Percentiles rank a stretch among this genome's conserved stretches.
Evolutionary conservation across 2,329 filamentous ascomycete genomes (phyloP).

Genomic region (Hawksworthiomyces lignivorus): DNA sequence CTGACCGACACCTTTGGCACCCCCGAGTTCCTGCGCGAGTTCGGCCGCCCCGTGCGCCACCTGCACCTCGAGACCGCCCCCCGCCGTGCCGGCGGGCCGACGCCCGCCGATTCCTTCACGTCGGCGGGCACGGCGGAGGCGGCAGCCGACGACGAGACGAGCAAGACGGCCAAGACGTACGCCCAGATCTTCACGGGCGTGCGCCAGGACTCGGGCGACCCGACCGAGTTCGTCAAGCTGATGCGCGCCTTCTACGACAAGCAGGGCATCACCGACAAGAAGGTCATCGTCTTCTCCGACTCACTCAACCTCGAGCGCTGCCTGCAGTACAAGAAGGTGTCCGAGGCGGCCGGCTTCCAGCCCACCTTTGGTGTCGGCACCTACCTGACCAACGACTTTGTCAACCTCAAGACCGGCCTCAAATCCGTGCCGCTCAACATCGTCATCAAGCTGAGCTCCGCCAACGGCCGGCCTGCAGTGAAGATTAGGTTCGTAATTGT

Average conservation of each 20-base stretch:
- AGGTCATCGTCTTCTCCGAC: slow-evolving; percentile 92
- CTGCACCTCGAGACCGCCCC: slow-evolving; percentile 23
- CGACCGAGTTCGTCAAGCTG: slow-evolving; percentile 66
- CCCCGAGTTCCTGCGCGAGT: slow-evolving; percentile 75
- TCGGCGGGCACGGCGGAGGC: slow-evolving; percentile 21
- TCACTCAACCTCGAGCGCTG: slow-evolving; percentile 87
- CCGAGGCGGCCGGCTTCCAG: slow-evolving; percentile 72
- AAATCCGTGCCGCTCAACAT: slow-evolving; percentile 94
- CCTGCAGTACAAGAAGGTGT: slow-evolving; percentile 78
- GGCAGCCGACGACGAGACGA: neutral
- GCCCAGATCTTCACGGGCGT: slow-evolving; percentile 78
- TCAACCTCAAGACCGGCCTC: slow-evolving; percentile 59
- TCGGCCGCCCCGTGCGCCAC: slow-evolving; percentile 55
- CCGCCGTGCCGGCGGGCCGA: no score
- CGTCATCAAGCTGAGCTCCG: slow-evolving; percentile 92
- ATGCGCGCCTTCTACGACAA: slow-evolving; percentile 76
- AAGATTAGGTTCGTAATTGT: slow-evolving; percentile 64
- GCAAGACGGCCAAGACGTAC: slow-evolving; percentile 51
- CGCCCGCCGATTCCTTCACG: slow-evolving; percentile 15
- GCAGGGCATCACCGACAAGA: slow-evolving; percentile 68
- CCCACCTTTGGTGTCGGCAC: slow-evolving; percentile 93
- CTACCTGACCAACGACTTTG: slow-evolving; percentile 91
- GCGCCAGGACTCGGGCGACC: slow-evolving; percentile 85
- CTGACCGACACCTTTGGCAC: slow-evolving; percentile 97
- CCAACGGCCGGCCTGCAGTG: slow-evolving; percentile 70